These are phyloP conservation scores for Saccharomycopsis lassenensis DNA, from an alignment of 805 yeast genomes.

Conservation along the genomic window DNA sequence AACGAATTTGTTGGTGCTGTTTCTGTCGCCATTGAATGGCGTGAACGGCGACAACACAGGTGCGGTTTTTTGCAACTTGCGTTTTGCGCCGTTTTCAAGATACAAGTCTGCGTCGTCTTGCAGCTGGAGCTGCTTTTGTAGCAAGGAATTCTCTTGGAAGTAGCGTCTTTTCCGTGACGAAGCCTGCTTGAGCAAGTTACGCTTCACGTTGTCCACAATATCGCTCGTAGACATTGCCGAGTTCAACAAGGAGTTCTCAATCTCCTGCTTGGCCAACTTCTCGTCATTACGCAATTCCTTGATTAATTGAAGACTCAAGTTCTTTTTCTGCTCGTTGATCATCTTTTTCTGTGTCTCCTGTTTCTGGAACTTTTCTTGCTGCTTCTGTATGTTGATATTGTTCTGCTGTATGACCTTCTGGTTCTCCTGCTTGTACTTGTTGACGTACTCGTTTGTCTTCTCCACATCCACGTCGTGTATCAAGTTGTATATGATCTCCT, in stretches of 20 bases:
- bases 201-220: conserved; percentile 41
- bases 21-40: conserved; percentile 88
- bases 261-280: conserved; percentile 43
- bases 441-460: conserved; percentile 52
- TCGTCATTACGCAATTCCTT: conserved; percentile 47
- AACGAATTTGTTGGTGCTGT: conserved; percentile 39
- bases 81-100: conserved; percentile 23
- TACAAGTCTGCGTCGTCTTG: conserved; percentile 20
- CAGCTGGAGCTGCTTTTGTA: conserved; percentile 30
- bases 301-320: conserved; percentile 54
- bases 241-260: conserved; percentile 39
- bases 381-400: conserved; percentile 61
- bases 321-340: conserved; percentile 36
- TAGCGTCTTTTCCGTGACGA: conserved; percentile 46
- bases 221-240: conserved; percentile 27
- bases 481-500: conserved; percentile 67
- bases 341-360: conserved; percentile 64
- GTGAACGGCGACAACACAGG: conserved; percentile 57
- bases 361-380: conserved; percentile 50
- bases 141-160: conserved; percentile 20
- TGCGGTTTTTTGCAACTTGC: conserved; percentile 23
- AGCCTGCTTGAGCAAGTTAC: conserved; percentile 48
- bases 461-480: conserved; percentile 60
- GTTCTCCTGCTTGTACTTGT: conserved; percentile 62
- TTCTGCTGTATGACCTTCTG: conserved; percentile 67